Base-by-base conservation (phyloP, 768 basidiomycete genomes). In the Gymnopilus dilepis region DNA sequence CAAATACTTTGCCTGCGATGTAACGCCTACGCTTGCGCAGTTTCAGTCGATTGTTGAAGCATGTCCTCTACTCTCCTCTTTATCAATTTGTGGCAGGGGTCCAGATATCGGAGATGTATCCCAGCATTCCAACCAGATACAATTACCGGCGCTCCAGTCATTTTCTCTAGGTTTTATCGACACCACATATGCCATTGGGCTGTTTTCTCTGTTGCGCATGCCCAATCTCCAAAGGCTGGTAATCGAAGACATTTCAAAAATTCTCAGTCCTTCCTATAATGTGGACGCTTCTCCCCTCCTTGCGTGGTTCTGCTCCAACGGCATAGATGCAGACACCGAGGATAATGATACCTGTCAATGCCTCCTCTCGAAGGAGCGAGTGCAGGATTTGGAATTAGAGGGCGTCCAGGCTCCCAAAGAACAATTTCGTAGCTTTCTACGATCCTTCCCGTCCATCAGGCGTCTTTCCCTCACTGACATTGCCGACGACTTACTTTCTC, bases 21-120 rank as follows among this genome's bases (percentile, higher is more conserved):
- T 88, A n/a, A 80, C 82, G 74, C 87, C 87, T 1, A 78, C 77
- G 5, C 65, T 84, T 48, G 63, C 70, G 0, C 77, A 85, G 55
- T 87, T 88, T 62, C 60, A 65, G 8, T 56, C 65, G 24, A 80
- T 87, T 37, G 69, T 86, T 21, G 31, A 68, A 6, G 73, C 72
- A 1, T 86, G 79, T 61, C 77, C 77, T 6, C 63, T 71, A 11
- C 77, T 88, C 24, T 65, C 72, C 56, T 70, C 71, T 8, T 77
- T 88, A 4, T 71, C 78, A 34, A 77, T 88, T 43, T 70, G 84
- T 11, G 86, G 86, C 2, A 83, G 85, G 76, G 86, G 85, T 15
- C 83, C 84, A 1, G 74, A 68, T 50, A 67, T 80, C 47, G 55
- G 33, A 34, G 60, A 43, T 58, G 31, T 28, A 40, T 22, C n/a